These are phyloP conservation scores for Polytrichum formosum DNA, from an alignment of 225 moss, liverwort and hornwort genomes.

Conservation along the genomic window DNA sequence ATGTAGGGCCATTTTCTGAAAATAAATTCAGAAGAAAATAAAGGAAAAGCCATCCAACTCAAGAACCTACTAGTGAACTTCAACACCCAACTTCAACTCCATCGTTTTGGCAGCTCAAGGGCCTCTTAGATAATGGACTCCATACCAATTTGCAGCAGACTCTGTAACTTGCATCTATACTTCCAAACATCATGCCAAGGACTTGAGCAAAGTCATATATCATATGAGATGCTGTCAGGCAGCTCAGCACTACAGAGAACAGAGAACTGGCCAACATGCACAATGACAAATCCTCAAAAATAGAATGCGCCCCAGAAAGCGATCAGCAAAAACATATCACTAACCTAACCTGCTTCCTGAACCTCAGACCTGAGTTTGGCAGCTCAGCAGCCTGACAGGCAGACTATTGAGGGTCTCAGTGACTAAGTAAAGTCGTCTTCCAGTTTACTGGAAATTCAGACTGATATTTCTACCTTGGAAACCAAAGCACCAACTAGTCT, in stretches of 20 bases:
- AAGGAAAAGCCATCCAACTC: background rate
- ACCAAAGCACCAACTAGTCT: constrained; percentile 69
- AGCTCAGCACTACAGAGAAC: background rate
- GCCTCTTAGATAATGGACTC: background rate
- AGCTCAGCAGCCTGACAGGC: background rate
- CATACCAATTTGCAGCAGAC: background rate
- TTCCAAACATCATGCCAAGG: background rate
- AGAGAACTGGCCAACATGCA: too few relatives aligned
- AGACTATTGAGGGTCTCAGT: constrained; percentile 1
- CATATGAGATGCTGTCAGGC: constrained; percentile 1
- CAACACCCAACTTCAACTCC: background rate
- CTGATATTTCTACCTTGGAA: constrained; percentile 14
- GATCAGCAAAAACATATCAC: background rate
- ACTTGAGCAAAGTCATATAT: constrained; percentile 2
- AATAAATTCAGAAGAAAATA: too few relatives aligned
- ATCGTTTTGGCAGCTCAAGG: background rate
- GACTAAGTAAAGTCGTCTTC: background rate
- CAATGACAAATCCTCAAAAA: too few relatives aligned
- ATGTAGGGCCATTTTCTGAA: too few relatives aligned
- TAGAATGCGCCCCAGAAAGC: too few relatives aligned
- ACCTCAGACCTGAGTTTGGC: background rate
- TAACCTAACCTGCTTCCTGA: background rate
- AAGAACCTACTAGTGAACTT: background rate
- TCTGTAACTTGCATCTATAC: background rate
- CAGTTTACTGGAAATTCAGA: background rate